Evolutionary conservation across 768 basidiomycete genomes (phyloP), one percentile per base, ranked within the genome.

Genomic region (Hirschioporus abietinus): DNA sequence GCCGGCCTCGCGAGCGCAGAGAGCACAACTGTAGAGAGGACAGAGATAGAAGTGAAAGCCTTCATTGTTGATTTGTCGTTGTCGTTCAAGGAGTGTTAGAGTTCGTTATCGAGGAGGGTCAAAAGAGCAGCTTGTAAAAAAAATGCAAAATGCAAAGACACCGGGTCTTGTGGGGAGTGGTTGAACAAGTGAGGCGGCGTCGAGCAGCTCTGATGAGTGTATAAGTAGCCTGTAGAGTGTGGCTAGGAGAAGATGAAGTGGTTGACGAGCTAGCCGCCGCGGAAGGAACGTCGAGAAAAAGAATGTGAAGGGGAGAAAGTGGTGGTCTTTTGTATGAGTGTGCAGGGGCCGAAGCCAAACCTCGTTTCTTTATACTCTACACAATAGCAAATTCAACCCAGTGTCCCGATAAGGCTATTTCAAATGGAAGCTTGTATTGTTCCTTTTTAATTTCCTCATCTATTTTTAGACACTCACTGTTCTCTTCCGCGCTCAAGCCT

Each of bases 11-110:
- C 72, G 36, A 69, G 69, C 15, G 74, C 73, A 17, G 74, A 70
- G 30, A 79, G 66, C 30, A 75, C 63, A 25, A 77, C 67, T n/a
- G 72, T 69, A 63, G 76, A 66, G 20, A 68, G 64, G 34, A 74
- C 52, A 35, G 76, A 68, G 66, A 81, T 71, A 66, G 85, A 72
- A 62, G 75, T 65, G 64, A 74, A 74, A 72, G 77, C 77, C 77
- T 78, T 81, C 79, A 79, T 82, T 57, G 65, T 69, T 30, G 65
- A 66, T 70, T 52, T 52, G 42, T 20, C 2, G 12, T 52, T 3
- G 42, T 52, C 42, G 42, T 52, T 52, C 42, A 52, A 52, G 42
- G 42, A 52, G 20, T 52, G 42, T 52, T 15, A 12, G 12, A 52
- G 20, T 52, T 52, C 42, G 42, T 52, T 52, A 52, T 52, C 12